Evolutionary conservation across 441 rosid genomes (phyloP), one percentile per base, ranked within the genome.

Genomic region (Mallotus repandus): DNA sequence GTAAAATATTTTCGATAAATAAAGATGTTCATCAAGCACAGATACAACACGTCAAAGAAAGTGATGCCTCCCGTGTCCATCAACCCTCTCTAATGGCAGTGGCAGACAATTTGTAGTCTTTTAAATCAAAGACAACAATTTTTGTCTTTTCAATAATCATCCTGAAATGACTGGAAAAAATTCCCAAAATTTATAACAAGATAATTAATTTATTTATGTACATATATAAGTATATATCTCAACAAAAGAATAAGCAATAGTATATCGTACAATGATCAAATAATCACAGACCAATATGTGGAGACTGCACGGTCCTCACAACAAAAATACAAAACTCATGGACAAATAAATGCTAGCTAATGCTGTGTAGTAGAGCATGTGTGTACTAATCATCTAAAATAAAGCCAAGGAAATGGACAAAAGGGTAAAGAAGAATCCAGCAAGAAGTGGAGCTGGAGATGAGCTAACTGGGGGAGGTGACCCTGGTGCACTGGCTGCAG

Each of bases 381-480:
- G n/a, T 41, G 13, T 22, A 32, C 14, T 9, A 11, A 63, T 50
- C 18, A 2, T 54, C 71, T 55, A 68, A 38, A 55, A 38, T 6
- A 55, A 55, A 55, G 50, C 71, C n/a, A 68, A 35, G 62, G 62
- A 48, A 18, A 68, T 54, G 32, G 48, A 18, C 7, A 68, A 11
- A 38, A 68, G 10, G 62, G 62, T 38, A 54, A 55, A 7, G 2
- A 63, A 21, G 19, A 71, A 71, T 50, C 50, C 68, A 52, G 12
- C 56, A 61, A 54, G 4, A 68, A n/a, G 25, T 5, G 5, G 15
- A n/a, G 61, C 16, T 7, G 74, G 59, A n/a, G 71, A 77, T 0
- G 81, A 68, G 78, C 55, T 71, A 5, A 63, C 55, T 11, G 82
- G 61, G 7, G 35, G n/a, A 54, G 79, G 73, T 14, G 80, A n/a